Evolutionary conservation across 495 filamentous ascomycete species (phyloP).

Genomic region (Hypoxylon fragiforme): DNA sequence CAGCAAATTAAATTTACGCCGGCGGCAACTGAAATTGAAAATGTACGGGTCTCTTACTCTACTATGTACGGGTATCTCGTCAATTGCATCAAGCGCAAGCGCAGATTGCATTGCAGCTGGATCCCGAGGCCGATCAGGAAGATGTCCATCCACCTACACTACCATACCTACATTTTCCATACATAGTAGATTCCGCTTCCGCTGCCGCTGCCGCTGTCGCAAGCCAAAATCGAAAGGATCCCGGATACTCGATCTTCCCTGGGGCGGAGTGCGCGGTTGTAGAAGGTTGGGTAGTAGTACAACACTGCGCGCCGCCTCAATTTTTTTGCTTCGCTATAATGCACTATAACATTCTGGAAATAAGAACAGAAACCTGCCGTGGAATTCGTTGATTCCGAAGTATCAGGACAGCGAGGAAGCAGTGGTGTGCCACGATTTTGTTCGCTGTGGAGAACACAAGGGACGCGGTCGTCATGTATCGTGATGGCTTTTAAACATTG

Average conservation of each 20-base stretch:
- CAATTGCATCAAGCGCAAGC: slow-evolving; percentile 37
- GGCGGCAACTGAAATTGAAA: slow-evolving; percentile 21
- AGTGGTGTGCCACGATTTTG: slow-evolving; percentile 27
- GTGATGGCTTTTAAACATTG: slow-evolving; percentile 23
- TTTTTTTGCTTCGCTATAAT: slow-evolving; percentile 5
- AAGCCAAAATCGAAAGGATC: slow-evolving; percentile 8
- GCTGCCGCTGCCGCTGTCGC: too few species aligned
- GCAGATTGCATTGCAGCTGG: slow-evolving; percentile 24
- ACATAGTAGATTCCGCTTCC: too few species aligned
- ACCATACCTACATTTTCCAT: too few species aligned
- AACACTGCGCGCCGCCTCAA: slow-evolving; percentile 11
- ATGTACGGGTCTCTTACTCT: background rate
- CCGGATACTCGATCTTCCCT: slow-evolving; percentile 18
- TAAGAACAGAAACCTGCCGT: slow-evolving; percentile 3
- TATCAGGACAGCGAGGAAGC: slow-evolving; percentile 31
- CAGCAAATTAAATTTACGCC: slow-evolving; percentile 12
- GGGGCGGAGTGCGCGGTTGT: slow-evolving; percentile 27
- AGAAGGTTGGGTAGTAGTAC: slow-evolving; percentile 14
- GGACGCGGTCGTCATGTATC: slow-evolving; percentile 34
- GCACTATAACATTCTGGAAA: slow-evolving; percentile 22
- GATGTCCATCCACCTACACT: slow-evolving; percentile 5
- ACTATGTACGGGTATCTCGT: background rate
- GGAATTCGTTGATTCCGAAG: too few species aligned
- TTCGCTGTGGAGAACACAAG: slow-evolving; percentile 30
- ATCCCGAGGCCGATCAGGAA: slow-evolving; percentile 9